phyloP scores from a whole-genome alignment of 2,329 filamentous ascomycete species.

The Helicocarpus griseus region DNA sequence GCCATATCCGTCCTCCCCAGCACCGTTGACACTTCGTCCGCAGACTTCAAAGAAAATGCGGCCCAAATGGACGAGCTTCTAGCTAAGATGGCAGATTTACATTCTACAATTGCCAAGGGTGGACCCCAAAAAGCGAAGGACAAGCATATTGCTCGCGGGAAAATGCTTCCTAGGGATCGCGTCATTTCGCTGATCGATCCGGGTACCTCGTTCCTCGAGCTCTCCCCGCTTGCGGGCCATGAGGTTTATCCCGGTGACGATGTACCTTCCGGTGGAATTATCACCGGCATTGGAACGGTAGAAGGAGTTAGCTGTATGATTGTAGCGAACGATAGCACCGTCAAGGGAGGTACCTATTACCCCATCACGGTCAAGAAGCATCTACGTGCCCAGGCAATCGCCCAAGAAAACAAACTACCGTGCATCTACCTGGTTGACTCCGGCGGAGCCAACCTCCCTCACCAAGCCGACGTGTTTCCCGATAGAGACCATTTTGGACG shows the following conservation, averaged over 20 bases:
- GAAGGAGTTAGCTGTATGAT: slow-evolving; percentile 88
- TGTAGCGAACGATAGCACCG: slow-evolving; percentile 90
- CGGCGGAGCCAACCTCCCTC: slow-evolving; percentile 86
- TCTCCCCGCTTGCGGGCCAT: slow-evolving; percentile 85
- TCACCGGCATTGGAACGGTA: slow-evolving; percentile 83
- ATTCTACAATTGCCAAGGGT: slow-evolving; percentile 61
- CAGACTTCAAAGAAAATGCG: slow-evolving; percentile 74
- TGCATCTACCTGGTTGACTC: slow-evolving; percentile 97
- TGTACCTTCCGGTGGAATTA: slow-evolving; percentile 80
- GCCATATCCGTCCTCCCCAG: slow-evolving; percentile 73
- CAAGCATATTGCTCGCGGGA: slow-evolving; percentile 78
- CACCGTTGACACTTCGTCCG: slow-evolving; percentile 63
- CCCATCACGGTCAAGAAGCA: slow-evolving; percentile 98
- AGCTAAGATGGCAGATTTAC: slow-evolving; percentile 57
- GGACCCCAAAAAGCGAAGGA: slow-evolving; percentile 73
- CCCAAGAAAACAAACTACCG: slow-evolving; percentile 69
- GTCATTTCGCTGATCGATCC: slow-evolving; percentile 81
- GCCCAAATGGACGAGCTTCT: slow-evolving; percentile 66
- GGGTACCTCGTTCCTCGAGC: slow-evolving; percentile 80
- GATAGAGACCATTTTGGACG: slow-evolving; percentile 91
- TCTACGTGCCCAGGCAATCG: slow-evolving; percentile 80
- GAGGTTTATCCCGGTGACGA: slow-evolving; percentile 79
- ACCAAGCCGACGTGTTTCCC: slow-evolving; percentile 93
- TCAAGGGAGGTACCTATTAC: slow-evolving; percentile 95
- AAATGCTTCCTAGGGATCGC: slow-evolving; percentile 89